These are phyloP conservation scores for Diaporthe sp. DNA, from an alignment of 2,329 filamentous ascomycete genomes.

Conservation along the genomic window DNA sequence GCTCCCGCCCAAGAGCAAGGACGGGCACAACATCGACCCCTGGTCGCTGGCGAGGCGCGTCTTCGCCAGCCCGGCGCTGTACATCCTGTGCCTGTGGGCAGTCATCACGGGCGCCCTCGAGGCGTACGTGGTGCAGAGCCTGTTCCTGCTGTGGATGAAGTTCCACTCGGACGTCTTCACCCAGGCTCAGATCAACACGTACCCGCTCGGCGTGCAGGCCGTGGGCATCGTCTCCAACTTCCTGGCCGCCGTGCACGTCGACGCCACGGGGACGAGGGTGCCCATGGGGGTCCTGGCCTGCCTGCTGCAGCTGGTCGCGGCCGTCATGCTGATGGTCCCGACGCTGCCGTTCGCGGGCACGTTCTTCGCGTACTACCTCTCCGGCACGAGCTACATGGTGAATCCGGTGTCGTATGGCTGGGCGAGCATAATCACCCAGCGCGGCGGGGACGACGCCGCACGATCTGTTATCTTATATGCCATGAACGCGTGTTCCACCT, in stretches of 20 bases:
- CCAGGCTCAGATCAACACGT: constrained; percentile 47
- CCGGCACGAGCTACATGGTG: constrained; percentile 52
- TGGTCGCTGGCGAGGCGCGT: constrained; percentile 43
- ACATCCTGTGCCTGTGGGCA: constrained; percentile 51
- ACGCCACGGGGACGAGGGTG: constrained; percentile 45
- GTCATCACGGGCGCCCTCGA: constrained; percentile 48
- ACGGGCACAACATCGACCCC: constrained; percentile 48
- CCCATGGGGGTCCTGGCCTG: constrained; percentile 48
- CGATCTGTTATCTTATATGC: constrained; percentile 51
- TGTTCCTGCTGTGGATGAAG: constrained; percentile 43
- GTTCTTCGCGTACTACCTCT: constrained; percentile 50
- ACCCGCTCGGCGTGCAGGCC: constrained; percentile 49
- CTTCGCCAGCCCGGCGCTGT: constrained; percentile 43
- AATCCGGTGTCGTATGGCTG: constrained; percentile 51
- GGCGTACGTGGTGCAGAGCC: constrained; percentile 41
- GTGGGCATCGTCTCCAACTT: constrained; percentile 51
- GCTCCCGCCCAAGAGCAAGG: constrained; percentile 44
- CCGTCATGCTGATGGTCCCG: constrained; percentile 47
- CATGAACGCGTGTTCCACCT: constrained; percentile 52
- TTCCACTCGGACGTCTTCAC: constrained; percentile 37
- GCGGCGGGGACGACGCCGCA: constrained; percentile 51
- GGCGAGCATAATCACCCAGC: constrained; percentile 50
- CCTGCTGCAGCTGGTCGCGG: constrained; percentile 45
- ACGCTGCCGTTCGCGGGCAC: constrained; percentile 44
- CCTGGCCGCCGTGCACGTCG: constrained; percentile 47